Percentiles rank a stretch among this genome's conserved stretches.
Conservation (phyloP, 2,329 filamentous ascomycete species). For the Colletotrichum siamense region DNA sequence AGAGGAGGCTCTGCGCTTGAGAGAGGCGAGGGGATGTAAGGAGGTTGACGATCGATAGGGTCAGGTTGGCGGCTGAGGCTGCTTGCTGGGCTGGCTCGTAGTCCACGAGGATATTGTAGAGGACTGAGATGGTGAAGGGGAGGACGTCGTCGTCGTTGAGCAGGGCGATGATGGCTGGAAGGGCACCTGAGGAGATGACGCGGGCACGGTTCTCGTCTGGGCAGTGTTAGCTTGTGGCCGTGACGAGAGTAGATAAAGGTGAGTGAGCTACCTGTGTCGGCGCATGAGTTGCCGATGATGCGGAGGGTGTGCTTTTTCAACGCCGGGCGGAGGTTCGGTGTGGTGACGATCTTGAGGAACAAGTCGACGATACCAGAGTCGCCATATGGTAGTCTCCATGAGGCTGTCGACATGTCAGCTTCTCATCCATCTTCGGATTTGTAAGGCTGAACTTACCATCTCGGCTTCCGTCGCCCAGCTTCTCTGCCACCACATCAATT, state of each 20-base stretch:
- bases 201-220: constrained; percentile 64
- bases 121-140: constrained; percentile 60
- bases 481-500: constrained; percentile 54
- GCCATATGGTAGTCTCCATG: constrained; percentile 62
- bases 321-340: constrained; percentile 40
- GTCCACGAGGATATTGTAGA: constrained; percentile 69
- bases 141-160: constrained; percentile 54
- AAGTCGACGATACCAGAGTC: constrained; percentile 63
- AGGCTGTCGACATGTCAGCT: constrained; percentile 42
- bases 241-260: not conserved
- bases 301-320: constrained; percentile 62
- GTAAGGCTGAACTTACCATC: constrained; percentile 49
- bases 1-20: constrained; percentile 48
- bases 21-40: constrained; percentile 50
- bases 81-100: constrained; percentile 67
- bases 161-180: constrained; percentile 53
- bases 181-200: constrained; percentile 53
- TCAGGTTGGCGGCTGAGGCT: constrained; percentile 54
- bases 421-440: not conserved
- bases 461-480: constrained; percentile 60
- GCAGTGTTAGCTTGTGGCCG: not conserved
- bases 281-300: constrained; percentile 66
- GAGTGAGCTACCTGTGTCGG: constrained; percentile 55
- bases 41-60: constrained; percentile 52
- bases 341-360: constrained; percentile 53